Evolutionary conservation across 495 filamentous ascomycete genomes (phyloP), one percentile per base, ranked within the genome.

Genomic region (Penicillium atrosanguineum): DNA sequence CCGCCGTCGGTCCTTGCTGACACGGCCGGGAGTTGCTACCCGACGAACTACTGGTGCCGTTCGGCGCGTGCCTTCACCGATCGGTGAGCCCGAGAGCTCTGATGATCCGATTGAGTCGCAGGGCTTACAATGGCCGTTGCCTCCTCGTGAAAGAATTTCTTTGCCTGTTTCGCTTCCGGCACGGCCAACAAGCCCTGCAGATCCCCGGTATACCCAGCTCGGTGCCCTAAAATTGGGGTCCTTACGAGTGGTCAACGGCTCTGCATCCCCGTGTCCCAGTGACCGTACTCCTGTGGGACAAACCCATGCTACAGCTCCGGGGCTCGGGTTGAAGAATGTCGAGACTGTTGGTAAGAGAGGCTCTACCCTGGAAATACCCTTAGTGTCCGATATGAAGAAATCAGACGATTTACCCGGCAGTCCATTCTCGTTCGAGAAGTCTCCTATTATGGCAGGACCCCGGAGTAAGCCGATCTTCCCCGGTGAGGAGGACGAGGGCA

Each of bases 151-250:
- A 14, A 44, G 55, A 49, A 20, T 51, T 23, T 25, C 43, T 4
- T 36, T 55, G 11, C 41, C 23, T 1, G 11, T 36, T 1, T 25
- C 38, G 23, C 26, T 55, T 14, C 55, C 56, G 18, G 37, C 47
- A 7, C 68, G 72, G 15, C 68, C 74, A 8, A 50, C 64, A 20
- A 79, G 75, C 40, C 78, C 78, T 15, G 63, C 53, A 20, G 73
- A 72, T 43, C 60, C 75, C 26, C 70, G 69, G 20, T 78, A 78
- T 52, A 73, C 74, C n/a, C 74, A 81, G 52, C 53, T 81, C 16
- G 77, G 77, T 29, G 73, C 74, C 2, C 63, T 81, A 21, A 75
- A 74, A 39, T 48, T 79, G 18, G 78, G 78, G 16, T 79, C 77
- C 14, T 50, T 81, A 44, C 71, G 76, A 14, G 72, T 81, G 4